Percentiles rank a stretch among this genome's conserved stretches.
Evolutionary conservation across 371 early-diverging fungal genomes (phyloP).

Genomic region (Apophysomyces ossiformis): DNA sequence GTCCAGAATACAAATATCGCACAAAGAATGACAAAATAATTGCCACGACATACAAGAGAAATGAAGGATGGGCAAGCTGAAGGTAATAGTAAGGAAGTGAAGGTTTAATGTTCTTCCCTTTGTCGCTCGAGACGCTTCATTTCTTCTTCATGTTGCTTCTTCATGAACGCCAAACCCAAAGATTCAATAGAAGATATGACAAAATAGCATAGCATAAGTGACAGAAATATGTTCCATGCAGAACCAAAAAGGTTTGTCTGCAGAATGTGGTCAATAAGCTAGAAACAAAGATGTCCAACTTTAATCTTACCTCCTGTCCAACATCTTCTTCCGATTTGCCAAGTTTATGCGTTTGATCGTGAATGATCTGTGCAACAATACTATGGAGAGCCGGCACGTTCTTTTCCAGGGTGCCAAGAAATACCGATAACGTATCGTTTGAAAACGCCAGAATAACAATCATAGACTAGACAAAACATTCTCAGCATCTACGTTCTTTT

Average conservation of each 20-base stretch:
- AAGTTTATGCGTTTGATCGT: conserved; percentile 36
- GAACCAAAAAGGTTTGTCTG: conserved; percentile 50
- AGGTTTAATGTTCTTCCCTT: conserved; percentile 17
- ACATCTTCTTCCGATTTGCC: conserved; percentile 18
- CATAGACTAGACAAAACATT: conserved; percentile 24
- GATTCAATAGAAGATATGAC: conserved; percentile 80
- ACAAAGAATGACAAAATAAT: not conserved
- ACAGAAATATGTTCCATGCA: conserved; percentile 80
- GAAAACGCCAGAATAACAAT: conserved; percentile 34
- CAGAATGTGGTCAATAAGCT: conserved; percentile 14
- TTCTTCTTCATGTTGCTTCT: conserved; percentile 50
- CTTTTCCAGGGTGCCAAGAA: conserved; percentile 18
- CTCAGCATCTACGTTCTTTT: conserved; percentile 5
- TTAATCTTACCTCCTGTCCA: conserved; percentile 21
- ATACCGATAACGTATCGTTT: conserved; percentile 23
- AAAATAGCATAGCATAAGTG: conserved; percentile 84
- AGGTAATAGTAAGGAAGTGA: not conserved
- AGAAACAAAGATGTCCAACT: conserved; percentile 11
- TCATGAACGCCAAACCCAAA: conserved; percentile 72
- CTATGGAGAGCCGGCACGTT: conserved; percentile 30
- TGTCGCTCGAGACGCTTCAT: conserved; percentile 34
- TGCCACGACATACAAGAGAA: not conserved
- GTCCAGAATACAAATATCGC: conserved; percentile 4
- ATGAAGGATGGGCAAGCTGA: not conserved
- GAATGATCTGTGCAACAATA: conserved; percentile 33